Base-by-base conservation (phyloP, 2,329 filamentous ascomycete genomes). In the Colletotrichum sp. region DNA sequence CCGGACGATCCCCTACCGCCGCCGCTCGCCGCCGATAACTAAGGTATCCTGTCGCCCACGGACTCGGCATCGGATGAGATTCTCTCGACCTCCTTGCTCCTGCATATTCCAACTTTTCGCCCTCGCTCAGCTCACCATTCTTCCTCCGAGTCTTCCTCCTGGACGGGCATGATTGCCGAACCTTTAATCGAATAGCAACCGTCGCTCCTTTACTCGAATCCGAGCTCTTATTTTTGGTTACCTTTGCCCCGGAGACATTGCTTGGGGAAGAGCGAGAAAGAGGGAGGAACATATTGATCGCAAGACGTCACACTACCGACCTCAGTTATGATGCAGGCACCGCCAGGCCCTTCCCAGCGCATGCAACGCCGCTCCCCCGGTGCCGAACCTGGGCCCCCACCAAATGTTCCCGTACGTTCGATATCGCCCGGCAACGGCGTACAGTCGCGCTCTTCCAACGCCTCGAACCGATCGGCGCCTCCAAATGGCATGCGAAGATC, bases 331-430 rank as follows among this genome's bases (percentile, higher is more conserved):
- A 91, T 92, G 90, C 90, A 91, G 83, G 84, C 88, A 73, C 84
- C 88, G 65, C 84, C 88, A 67, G 84, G 84, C 77, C 85, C 86
- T 18, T 88, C 90, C 72, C 89, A 90, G 84, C 87, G 91, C 81
- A 85, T 90, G 81, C 91, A 92, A 81, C 89, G 92, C 79, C 90
- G 92, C 80, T 93, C 92, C 67, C 92, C 92, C n/a, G 91, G 88
- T 77, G 89, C 88, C 44, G 92, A 93, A 78, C 88, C 89, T 81
- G 90, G 90, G 68, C 90, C 89, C 80, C 89, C 91, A 67, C 87
- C 90, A 72, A 90, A 86, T 83, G 86, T 91, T 78, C 88, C 90
- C 72, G 83, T 86, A 71, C 89, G 91, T 72, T 86, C 90, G 65
- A 93, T 92, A 81, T 93, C 93, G 68, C 92, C 93, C 39, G 89